phyloP scores from a whole-genome alignment of 495 filamentous ascomycete species.

The Penicillium coprophilum region DNA sequence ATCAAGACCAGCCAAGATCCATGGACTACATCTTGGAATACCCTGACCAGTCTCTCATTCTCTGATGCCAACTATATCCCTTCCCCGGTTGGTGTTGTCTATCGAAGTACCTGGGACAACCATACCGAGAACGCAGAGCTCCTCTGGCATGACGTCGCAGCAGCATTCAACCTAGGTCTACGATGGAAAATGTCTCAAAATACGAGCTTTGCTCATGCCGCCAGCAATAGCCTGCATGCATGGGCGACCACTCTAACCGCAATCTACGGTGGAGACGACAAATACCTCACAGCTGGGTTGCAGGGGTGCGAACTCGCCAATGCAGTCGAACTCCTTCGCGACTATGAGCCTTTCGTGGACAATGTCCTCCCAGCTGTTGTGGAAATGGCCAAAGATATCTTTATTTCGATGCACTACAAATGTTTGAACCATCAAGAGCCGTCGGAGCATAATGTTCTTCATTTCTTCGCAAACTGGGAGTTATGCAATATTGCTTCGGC shows the following conservation, averaged over 20 bases:
- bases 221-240: background rate
- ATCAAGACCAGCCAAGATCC: background rate
- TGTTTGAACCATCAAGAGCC: background rate
- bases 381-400: constrained; percentile 1
- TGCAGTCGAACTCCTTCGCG: constrained; percentile 1
- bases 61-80: background rate
- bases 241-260: background rate
- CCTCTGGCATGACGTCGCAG: background rate
- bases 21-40: background rate
- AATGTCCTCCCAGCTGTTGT: background rate
- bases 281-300: constrained; percentile 4
- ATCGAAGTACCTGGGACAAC: background rate
- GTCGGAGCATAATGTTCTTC: background rate
- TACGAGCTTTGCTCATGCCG: background rate
- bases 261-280: background rate
- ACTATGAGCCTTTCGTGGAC: background rate
- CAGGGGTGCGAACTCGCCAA: constrained; percentile 3
- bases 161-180: background rate
- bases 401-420: background rate
- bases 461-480: constrained; percentile 39
- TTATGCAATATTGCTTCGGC: constrained; percentile 37
- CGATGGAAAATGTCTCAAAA: background rate
- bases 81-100: background rate
- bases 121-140: background rate
- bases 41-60: background rate